Evolutionary conservation across 2,329 filamentous ascomycete genomes (phyloP), one percentile per base, ranked within the genome.

Genomic region (Aspergillus eucalypticola): DNA sequence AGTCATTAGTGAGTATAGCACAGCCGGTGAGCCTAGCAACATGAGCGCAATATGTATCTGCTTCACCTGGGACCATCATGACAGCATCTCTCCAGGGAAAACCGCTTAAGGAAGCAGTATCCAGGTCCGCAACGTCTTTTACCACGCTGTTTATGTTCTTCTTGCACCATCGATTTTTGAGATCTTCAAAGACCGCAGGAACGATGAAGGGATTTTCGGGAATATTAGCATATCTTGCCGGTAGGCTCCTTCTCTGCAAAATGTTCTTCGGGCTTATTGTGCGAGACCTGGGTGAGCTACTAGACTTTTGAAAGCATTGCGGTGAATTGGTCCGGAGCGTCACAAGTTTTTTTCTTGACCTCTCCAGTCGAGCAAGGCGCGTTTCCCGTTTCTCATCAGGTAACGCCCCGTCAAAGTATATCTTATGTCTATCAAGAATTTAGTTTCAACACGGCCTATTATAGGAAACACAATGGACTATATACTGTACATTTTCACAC

Each of bases 391-490:
- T 96, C 4, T 80, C 75, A 0, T 73, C 60, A 0, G 94, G 94
- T 1, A 98, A 81, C 58, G 86, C 88, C 13, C 92, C 92, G 73
- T 98, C 94, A 68, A 98, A 97, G 72, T 89, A 92, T 56, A 97
- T 90, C 50, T 83, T 86, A 60, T 85, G 78, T 66, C 88, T 90
- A 66, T 32, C 10, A 54, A 35, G 46, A 32, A 44, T 32, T 35
- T 55, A 57, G 63, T 25, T 64, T 52, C 54, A 58, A 32, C 39
- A 49, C 44, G 56, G n/a, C 54, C 42, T 54, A 60, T 60, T 64
- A 32, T 41, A 56, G 49, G 54, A 8, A 5, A 55, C 25, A 13
- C 25, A n/a, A 35, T 62, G 63, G 52, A 64, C 60, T 54, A 74
- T 78, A 76, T 81, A 91, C 42, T 89, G 92, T 82, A 94, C 91